Percentiles rank a stretch among this genome's conserved stretches.
Conservation (phyloP, 2,329 filamentous ascomycete genomes). For the Calonectria naviculata region DNA sequence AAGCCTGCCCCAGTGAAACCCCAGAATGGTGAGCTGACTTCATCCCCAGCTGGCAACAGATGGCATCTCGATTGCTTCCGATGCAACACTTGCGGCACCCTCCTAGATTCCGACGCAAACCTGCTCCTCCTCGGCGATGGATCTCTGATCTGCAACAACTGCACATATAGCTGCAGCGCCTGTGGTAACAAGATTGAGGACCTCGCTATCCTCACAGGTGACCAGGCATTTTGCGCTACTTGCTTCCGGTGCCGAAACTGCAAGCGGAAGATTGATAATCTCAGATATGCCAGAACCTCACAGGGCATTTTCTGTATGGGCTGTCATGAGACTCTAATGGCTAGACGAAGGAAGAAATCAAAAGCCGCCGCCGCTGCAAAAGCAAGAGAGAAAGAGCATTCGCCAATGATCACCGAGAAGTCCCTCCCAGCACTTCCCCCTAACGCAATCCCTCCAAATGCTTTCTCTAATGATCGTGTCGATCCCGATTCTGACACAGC, state of each 20-base stretch:
- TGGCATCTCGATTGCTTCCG: slow-evolving; percentile 99
- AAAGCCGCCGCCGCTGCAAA: slow-evolving; percentile 73
- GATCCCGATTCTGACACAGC: slow-evolving; percentile 74
- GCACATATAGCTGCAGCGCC: slow-evolving; percentile 97
- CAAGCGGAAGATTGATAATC: slow-evolving; percentile 98
- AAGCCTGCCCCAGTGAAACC: slow-evolving; percentile 10
- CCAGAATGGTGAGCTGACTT: slow-evolving; percentile 40
- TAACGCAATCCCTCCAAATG: slow-evolving; percentile 72
- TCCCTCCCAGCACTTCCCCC: slow-evolving; percentile 91
- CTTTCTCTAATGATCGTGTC: slow-evolving; percentile 70
- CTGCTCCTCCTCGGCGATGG: slow-evolving; percentile 96
- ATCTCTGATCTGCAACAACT: slow-evolving; percentile 98
- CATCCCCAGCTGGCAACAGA: slow-evolving; percentile 81
- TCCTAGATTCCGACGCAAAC: slow-evolving; percentile 98
- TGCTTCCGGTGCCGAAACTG: slow-evolving; percentile 98
- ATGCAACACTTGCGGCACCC: slow-evolving; percentile 93
- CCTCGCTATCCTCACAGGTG: slow-evolving; percentile 94
- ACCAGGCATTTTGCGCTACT: slow-evolving; percentile 96
- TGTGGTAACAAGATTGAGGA: slow-evolving; percentile 99
- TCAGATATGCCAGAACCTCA: slow-evolving; percentile 96
- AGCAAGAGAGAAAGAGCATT: slow-evolving; percentile 70
- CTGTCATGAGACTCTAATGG: slow-evolving; percentile 97
- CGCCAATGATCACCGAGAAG: slow-evolving; percentile 84
- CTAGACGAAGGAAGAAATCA: slow-evolving; percentile 86
- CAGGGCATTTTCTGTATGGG: slow-evolving; percentile 99